Base-by-base conservation (phyloP, 345 rosid genomes). In the Raphanus raphanistrum region DNA sequence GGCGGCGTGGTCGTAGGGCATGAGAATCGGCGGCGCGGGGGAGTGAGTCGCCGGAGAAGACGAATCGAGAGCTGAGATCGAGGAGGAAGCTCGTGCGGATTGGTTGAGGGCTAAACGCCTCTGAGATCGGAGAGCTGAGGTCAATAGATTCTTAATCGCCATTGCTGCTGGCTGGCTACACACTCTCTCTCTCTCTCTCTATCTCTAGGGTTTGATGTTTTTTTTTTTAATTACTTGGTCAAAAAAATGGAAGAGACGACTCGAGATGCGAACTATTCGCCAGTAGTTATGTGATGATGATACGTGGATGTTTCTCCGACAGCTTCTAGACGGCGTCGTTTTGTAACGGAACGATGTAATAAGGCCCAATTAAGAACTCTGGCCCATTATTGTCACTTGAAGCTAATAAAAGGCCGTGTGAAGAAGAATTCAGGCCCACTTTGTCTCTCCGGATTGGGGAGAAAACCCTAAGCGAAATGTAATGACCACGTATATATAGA, bases 1-100 rank as follows among this genome's bases (percentile, higher is more conserved):
- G 0, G 99, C 90, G 0, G 90, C 81, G n/a, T 85, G 92, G 74
- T 96, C 98, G 83, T 96, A 91, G 68, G 87, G 82, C 98, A 91
- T 93, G 85, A 82, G 84, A 48, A 79, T 52, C 59, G 59, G 90
- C 12, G 93, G 82, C 1, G 93, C 87, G 0, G 96, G 92, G 2
- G 87, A 76, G 11, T 81, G 84, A 50, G 73, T 52, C 65, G 65
- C 32, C 25, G 78, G 76, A 3, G 52, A 6, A 5, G 76, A 48
- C 11, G 81, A 28, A 76, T 76, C 82, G 21, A 88, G 72, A 8
- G 89, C 73, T 21, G 90, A 74, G 27, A 84, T 64, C 38, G 76
- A 85, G 3, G 90, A 88, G 10, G 87, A 76, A 32, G 84, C 85
- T 63, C 97, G 81, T 29, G 68, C 25, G 21, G 82, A 2, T 58